phyloP scores from a whole-genome alignment of 352 stramenopile species.

The Phytophthora constricta region DNA sequence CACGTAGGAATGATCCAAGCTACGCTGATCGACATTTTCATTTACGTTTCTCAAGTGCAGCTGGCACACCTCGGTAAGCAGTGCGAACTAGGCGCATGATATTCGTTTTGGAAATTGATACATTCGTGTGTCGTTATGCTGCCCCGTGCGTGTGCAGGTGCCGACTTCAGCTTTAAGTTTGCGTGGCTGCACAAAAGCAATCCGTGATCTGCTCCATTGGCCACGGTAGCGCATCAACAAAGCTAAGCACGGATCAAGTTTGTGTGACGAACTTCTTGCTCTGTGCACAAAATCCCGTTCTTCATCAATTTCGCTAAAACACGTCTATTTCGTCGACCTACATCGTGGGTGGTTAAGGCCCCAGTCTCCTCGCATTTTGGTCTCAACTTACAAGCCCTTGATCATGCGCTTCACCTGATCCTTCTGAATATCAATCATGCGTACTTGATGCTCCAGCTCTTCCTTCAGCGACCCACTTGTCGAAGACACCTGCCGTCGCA shows the following conservation, averaged over 20 bases:
- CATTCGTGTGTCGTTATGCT: not conserved
- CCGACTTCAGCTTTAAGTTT: slow-evolving; percentile 3
- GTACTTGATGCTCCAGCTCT: slow-evolving; percentile 56
- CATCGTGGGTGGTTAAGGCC: slow-evolving; percentile 2
- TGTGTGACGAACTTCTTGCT: not conserved
- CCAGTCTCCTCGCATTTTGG: not conserved
- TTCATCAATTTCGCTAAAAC: slow-evolving; percentile 9
- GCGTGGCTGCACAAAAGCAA: too few species aligned
- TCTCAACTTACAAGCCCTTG: slow-evolving; percentile 43
- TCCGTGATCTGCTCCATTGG: too few species aligned
- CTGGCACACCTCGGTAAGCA: slow-evolving; percentile 16
- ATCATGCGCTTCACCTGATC: slow-evolving; percentile 56
- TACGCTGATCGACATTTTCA: slow-evolving; percentile 29
- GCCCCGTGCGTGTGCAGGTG: not conserved
- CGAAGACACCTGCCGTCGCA: slow-evolving; percentile 33
- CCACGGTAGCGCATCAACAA: too few species aligned
- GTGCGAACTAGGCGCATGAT: not conserved
- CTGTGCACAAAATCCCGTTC: not conserved
- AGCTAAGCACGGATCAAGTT: too few species aligned
- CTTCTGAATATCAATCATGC: slow-evolving; percentile 64
- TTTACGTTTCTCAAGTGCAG: slow-evolving; percentile 37
- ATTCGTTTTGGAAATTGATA: not conserved
- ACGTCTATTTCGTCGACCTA: slow-evolving; percentile 23
- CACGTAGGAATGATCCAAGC: slow-evolving; percentile 25
- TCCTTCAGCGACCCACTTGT: slow-evolving; percentile 29